Base-by-base conservation (phyloP, 495 filamentous ascomycete genomes). In the Hyaloscypha bicolor region DNA sequence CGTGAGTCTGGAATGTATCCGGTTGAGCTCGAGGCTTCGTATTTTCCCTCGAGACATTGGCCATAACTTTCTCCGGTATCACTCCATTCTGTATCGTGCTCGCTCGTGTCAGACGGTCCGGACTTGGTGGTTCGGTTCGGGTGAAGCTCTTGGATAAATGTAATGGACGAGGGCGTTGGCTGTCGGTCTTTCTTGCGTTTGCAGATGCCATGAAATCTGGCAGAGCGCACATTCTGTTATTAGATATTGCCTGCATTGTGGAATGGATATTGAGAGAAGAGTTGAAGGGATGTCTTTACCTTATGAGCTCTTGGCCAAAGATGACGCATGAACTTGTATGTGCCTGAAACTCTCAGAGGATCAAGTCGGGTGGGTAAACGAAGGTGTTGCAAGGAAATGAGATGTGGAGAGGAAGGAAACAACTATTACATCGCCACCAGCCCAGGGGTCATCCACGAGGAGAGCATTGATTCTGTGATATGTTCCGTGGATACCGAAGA, bases 21-120 rank as follows among this genome's bases (percentile, higher is more conserved):
- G 55, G 29, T 60, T 31, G 55, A 21, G 33, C 57, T 25, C 60
- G 48, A 67, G 73, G 37, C 37, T 71, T 29, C 74, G 68, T 35
- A 65, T 65, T 48, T 66, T 72, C 62, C 32, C 55, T 19, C 22
- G 68, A 21, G 32, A 72, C 71, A 35, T 76, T 67, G 42, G 76
- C 72, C 42, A 74, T 68, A 4, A 70, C 73, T 52, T 77, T 74
- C 30, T 83, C 80, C 6, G 84, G 72, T 42, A 80, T 75, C 9
- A 81, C 72, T 16, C 79, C 79, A 74, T 84, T 85, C 69, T 90
- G 86, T 32, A 89, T 75, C 1, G 88, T 90, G 74, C 80, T 88
- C 21, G 90, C 87, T 72, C 89, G 77, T 70, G 73, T 67, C 76
- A 72, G 63, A 77, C 80, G 65, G 73, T 83, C 62, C 70, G 72